Conservation (phyloP, 768 basidiomycete species). For the Rhodocollybia butyracea region DNA sequence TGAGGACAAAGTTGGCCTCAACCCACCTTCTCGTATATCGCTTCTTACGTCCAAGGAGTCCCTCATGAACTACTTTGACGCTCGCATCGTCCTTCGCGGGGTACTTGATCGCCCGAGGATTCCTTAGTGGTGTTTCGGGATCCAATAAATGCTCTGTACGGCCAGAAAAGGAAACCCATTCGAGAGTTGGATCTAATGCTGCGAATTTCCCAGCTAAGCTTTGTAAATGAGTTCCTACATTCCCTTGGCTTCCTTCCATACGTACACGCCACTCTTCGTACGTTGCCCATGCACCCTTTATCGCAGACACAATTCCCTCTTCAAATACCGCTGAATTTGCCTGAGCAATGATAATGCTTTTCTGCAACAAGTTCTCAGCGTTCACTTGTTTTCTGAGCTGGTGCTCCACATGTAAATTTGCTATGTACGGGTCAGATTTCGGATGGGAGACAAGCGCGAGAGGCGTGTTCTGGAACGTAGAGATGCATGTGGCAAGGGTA, state of each 20-base stretch:
- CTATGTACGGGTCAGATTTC: constrained; percentile 39
- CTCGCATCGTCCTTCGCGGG: constrained; percentile 89
- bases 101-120: constrained; percentile 74
- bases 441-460: constrained; percentile 66
- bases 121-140: constrained; percentile 91
- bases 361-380: constrained; percentile 97
- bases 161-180: constrained; percentile 96
- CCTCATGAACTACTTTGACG: constrained; percentile 83
- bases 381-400: constrained; percentile 91
- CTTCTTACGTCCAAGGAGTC: constrained; percentile 92
- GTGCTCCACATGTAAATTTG: constrained; percentile 67
- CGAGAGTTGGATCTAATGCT: constrained; percentile 77
- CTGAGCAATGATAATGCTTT: constrained; percentile 97
- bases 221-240: constrained; percentile 75
- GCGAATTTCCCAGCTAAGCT: constrained; percentile 71
- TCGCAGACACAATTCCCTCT: constrained; percentile 89
- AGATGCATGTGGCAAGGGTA: constrained; percentile 83
- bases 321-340: constrained; percentile 97
- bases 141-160: constrained; percentile 93
- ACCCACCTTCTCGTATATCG: constrained; percentile 84
- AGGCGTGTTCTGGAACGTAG: constrained; percentile 94
- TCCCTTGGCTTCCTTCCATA: constrained; percentile 60
- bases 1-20: constrained; percentile 90
- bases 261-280: constrained; percentile 94
- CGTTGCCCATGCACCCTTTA: constrained; percentile 96